These are phyloP conservation scores for Thielaviopsis euricoi DNA, from an alignment of 2,329 filamentous ascomycete genomes.

Conservation along the genomic window DNA sequence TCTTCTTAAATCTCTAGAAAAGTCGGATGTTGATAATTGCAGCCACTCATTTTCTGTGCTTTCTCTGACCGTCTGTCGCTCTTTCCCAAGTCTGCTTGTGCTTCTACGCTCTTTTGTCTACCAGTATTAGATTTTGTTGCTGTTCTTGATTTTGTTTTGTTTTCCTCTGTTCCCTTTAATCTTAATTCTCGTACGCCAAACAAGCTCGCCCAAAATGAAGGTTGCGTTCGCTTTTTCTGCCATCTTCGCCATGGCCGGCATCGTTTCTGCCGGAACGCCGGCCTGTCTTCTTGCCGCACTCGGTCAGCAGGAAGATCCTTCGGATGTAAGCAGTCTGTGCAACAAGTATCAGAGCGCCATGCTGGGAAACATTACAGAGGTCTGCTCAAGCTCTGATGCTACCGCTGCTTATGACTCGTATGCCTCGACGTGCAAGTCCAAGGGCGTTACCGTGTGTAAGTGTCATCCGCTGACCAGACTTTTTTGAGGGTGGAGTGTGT, in stretches of 20 bases:
- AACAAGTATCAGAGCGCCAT: constrained; percentile 10
- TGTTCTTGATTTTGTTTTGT: too few species aligned
- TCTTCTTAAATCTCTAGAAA: neutral
- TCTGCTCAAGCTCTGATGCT: constrained; percentile 5
- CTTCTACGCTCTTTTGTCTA: neutral
- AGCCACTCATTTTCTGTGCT: neutral
- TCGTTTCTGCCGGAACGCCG: constrained; percentile 4
- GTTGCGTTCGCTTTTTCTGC: constrained; percentile 7
- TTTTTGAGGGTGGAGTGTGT: too few species aligned
- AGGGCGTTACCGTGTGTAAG: constrained; percentile 6
- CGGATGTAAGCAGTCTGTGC: constrained; percentile 11
- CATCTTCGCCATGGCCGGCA: constrained; percentile 6
- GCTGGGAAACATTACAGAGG: constrained; percentile 11
- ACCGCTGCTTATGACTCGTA: constrained; percentile 11
- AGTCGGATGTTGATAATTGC: neutral
- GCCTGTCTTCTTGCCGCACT: constrained; percentile 13
- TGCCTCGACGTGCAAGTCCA: constrained; percentile 8
- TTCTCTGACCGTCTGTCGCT: neutral
- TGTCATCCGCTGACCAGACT: neutral
- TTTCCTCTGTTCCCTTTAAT: neutral
- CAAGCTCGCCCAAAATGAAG: constrained; percentile 3
- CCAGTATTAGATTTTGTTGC: neutral
- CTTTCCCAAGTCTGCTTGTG: neutral
- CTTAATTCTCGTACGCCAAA: neutral
- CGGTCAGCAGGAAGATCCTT: constrained; percentile 9